These are phyloP conservation scores for Cladorrhinum sp. DNA, from an alignment of 2,329 filamentous ascomycete genomes.

Conservation along the genomic window DNA sequence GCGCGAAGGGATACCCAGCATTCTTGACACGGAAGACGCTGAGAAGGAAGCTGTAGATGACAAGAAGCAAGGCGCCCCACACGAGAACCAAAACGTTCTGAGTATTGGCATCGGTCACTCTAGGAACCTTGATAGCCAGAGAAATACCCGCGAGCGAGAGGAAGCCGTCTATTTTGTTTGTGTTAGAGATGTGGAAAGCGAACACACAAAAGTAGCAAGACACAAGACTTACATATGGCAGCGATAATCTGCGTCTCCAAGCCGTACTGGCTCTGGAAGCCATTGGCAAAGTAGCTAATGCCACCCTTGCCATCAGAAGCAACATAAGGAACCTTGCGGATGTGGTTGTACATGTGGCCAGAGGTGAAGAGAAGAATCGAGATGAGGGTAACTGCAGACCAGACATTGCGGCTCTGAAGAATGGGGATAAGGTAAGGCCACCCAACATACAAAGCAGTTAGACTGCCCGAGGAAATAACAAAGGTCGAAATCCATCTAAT, in stretches of 20 bases:
- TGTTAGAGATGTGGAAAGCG: neutral
- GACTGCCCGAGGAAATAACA: conserved; percentile 65
- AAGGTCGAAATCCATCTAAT: conserved; percentile 66
- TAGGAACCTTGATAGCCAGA: conserved; percentile 89
- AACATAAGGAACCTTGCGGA: conserved; percentile 92
- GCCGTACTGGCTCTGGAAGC: conserved; percentile 91
- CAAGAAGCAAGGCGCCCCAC: conserved; percentile 73
- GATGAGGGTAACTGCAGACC: conserved; percentile 87
- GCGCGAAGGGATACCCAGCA: conserved; percentile 85
- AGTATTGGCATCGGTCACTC: conserved; percentile 70
- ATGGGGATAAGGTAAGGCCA: conserved; percentile 78
- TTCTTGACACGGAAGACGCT: conserved; percentile 96
- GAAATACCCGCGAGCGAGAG: conserved; percentile 87
- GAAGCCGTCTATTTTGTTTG: conserved; percentile 50
- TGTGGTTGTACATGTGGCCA: conserved; percentile 99
- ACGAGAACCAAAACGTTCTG: conserved; percentile 80
- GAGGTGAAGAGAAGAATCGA: conserved; percentile 88
- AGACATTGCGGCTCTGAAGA: conserved; percentile 86
- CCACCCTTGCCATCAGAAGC: conserved; percentile 79
- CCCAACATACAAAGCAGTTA: conserved; percentile 67
- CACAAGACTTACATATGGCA: conserved; percentile 68
- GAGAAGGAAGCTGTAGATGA: conserved; percentile 90
- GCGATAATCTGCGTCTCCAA: conserved; percentile 95
- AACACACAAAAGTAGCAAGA: neutral
- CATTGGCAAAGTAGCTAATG: conserved; percentile 82